Evolutionary conservation across 495 filamentous ascomycete species (phyloP), one percentile per base, ranked within the genome.

Genomic region (Podospora fimiseda): DNA sequence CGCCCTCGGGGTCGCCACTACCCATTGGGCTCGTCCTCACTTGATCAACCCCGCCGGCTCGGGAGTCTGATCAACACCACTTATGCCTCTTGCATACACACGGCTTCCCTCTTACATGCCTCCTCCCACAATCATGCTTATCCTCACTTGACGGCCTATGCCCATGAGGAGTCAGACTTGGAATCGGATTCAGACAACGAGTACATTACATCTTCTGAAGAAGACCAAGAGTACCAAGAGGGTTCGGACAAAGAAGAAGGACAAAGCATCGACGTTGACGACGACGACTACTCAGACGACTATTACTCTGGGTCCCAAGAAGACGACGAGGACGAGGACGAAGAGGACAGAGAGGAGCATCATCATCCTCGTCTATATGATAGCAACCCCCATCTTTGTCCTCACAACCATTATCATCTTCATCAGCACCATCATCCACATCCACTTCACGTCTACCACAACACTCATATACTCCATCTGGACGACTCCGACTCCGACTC

Each of bases 231-330:
- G 33, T 14, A 43, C 21, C 43, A 47, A 5, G 21, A 6, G n/a
- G n/a, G n/a, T n/a, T n/a, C n/a, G n/a, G n/a, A n/a, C n/a, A n/a
- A n/a, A n/a, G n/a, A n/a, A n/a, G n/a, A n/a, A n/a, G n/a, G n/a
- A n/a, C n/a, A n/a, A n/a, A n/a, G n/a, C 2, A 21, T 45, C 3
- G 27, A 50, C 23, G 18, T 43, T 36, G 48, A 48, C n/a, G 48
- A 52, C 3, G 38, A 53, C 22, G 24, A 49, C 42, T 47, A 50
- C 16, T 39, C 50, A 27, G 58, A 67, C 14, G 48, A 51, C 21
- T 54, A 64, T 24, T 33, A 57, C 1, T 58, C n/a, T n/a, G n/a
- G n/a, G n/a, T n/a, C n/a, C n/a, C n/a, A 65, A 45, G 63, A 58
- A 27, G 55, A 50, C 30, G 54, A 47, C 21, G 47, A 51, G 43